These are phyloP conservation scores for Fonsecaea multimorphosa DNA, from an alignment of 2,329 filamentous ascomycete species.

Conservation along the genomic window DNA sequence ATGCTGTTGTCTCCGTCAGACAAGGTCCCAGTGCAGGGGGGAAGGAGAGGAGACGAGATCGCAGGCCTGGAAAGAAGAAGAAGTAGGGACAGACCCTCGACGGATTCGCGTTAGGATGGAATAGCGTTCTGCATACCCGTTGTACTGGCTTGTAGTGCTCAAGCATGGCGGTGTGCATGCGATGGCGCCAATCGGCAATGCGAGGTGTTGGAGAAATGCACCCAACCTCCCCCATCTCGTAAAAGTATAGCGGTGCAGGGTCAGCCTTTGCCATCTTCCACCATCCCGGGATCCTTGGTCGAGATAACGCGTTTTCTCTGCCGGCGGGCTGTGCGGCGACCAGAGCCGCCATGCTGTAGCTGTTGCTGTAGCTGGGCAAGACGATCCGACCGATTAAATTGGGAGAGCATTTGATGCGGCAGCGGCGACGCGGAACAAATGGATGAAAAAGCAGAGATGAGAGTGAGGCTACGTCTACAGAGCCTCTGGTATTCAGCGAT, in stretches of 20 bases:
- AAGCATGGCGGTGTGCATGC: conserved; percentile 38
- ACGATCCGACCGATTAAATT: conserved; percentile 15
- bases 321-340: conserved; percentile 50
- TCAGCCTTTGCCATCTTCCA: conserved; percentile 56
- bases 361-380: conserved; percentile 40
- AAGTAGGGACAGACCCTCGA: conserved; percentile 20
- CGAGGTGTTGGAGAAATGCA: conserved; percentile 37
- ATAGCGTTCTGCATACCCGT: conserved; percentile 39
- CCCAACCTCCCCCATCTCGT: conserved; percentile 42
- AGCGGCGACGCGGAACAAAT: conserved; percentile 18
- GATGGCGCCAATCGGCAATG: conserved; percentile 45
- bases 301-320: conserved; percentile 50
- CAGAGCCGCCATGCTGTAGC: conserved; percentile 54
- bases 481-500: conserved; percentile 27
- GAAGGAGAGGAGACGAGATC: conserved; percentile 13
- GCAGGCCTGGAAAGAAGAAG: conserved; percentile 10
- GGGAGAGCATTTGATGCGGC: conserved; percentile 35
- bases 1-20: conserved; percentile 29
- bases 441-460: conserved; percentile 3
- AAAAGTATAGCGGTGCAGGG: conserved; percentile 41
- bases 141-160: conserved; percentile 36
- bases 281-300: conserved; percentile 49
- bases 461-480: conserved; percentile 25
- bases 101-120: conserved; percentile 32
- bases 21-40: conserved; percentile 11